Conservation (phyloP, 177 flowering plant species). For the Vitis hybrid region DNA sequence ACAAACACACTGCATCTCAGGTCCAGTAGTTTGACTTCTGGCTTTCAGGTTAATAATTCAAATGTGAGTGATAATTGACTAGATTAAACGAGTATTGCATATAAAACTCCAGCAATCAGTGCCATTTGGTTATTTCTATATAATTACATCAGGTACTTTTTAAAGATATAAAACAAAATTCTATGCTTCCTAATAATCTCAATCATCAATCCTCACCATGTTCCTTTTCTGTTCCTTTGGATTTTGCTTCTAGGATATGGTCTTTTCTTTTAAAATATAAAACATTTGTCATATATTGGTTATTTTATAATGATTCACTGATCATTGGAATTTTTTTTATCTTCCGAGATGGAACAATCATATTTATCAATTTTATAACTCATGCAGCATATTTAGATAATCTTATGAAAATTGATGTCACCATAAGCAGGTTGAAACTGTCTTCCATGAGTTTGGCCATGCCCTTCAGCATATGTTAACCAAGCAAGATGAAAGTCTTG, state of each 20-base stretch:
- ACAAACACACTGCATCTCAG: not conserved
- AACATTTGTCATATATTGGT: too few relatives aligned
- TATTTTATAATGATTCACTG: too few relatives aligned
- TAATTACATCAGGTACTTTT: not conserved
- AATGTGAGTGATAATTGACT: too few relatives aligned
- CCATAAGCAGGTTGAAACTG: conserved; percentile 84
- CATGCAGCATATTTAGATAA: too few relatives aligned
- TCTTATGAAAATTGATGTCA: not conserved
- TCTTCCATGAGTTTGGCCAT: conserved; percentile 99
- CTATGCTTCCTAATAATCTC: not conserved
- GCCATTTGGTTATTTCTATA: not conserved
- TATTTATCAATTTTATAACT: not conserved
- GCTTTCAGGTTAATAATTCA: not conserved
- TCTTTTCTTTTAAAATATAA: not conserved
- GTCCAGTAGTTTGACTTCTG: not conserved
- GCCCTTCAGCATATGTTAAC: conserved; percentile 99
- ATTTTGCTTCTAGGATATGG: too few relatives aligned
- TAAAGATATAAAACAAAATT: not conserved
- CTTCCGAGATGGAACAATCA: too few relatives aligned
- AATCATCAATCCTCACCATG: not conserved
- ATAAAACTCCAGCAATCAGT: not conserved
- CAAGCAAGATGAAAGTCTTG: conserved; percentile 89
- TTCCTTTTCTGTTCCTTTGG: not conserved
- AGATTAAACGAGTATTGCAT: not conserved
- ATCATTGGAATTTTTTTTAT: too few relatives aligned